Evolutionary conservation across 2,329 filamentous ascomycete species (phyloP), one percentile per base, ranked within the genome.

Genomic region (Fusarium phyllophilum): DNA sequence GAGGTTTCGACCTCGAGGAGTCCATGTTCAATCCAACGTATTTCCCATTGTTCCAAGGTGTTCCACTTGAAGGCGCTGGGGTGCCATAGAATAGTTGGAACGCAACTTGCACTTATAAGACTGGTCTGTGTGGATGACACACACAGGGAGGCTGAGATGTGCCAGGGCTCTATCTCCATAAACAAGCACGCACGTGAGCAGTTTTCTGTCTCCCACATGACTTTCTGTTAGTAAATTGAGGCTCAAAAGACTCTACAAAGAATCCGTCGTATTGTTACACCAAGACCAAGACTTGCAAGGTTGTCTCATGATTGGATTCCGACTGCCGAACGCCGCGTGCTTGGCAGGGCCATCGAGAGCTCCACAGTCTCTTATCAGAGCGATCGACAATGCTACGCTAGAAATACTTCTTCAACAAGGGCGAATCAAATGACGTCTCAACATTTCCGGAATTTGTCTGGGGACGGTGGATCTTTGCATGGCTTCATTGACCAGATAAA

Each of bases 291-390:
- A 61, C 48, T 26, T 56, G 48, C 55, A 52, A 52, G 33, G 54
- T 65, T 61, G 48, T 56, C 42, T 56, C 41, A 44, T 44, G n/a
- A 54, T 65, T 49, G 68, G 61, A 66, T 59, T 59, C 66, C 56
- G 60, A 70, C 62, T 73, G 56, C 66, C 70, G 48, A 69, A 70
- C 39, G 71, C 58, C 71, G 45, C 61, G 71, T 73, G 45, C 70
- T 54, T 73, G 66, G 49, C 42, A 52, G 62, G 26, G 63, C 41
- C 51, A 24, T 36, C 49, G 18, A 52, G 46, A 45, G 48, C 38
- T 52, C 67, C 66, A 61, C 58, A 61, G 39, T 41, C 29, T 70
- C 57, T 68, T 74, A 74, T 73, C 70, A 63, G 38, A 42, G 48
- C 24, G 46, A 70, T 70, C 70, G 48, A 68, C 58, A 55, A 48